A percentile compares a stretch with the other conserved stretches of the same genome.
Conservation (phyloP, 257 asterid species). For the Oldenlandia corymbosa region DNA sequence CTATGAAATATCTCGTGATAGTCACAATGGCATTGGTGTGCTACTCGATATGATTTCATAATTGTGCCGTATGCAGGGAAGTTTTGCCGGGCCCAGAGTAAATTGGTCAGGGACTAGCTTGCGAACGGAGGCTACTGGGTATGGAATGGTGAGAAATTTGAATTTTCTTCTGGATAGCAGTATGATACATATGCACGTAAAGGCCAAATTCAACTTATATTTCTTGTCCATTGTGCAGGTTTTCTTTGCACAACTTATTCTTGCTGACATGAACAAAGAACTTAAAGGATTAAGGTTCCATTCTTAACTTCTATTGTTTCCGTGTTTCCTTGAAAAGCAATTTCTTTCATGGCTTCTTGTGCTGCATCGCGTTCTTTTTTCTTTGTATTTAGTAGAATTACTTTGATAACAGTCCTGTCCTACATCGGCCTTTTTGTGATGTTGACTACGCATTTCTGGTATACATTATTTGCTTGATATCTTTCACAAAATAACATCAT, state of each 20-base stretch:
- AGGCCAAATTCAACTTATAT: slow-evolving; percentile 13
- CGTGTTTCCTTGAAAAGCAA: too few relatives aligned
- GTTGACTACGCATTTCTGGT: neutral
- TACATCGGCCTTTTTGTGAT: neutral
- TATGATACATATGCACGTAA: neutral
- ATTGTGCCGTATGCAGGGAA: slow-evolving; percentile 58
- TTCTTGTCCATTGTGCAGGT: slow-evolving; percentile 51
- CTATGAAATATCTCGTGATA: neutral
- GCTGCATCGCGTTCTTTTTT: too few relatives aligned
- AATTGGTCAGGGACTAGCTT: slow-evolving; percentile 98
- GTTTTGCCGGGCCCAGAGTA: slow-evolving; percentile 93
- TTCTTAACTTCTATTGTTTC: slow-evolving; percentile 22
- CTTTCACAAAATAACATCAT: too few relatives aligned
- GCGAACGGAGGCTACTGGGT: slow-evolving; percentile 98
- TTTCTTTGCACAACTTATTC: slow-evolving; percentile 90
- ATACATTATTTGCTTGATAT: neutral
- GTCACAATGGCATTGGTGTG: neutral
- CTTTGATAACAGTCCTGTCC: neutral
- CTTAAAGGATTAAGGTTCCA: slow-evolving; percentile 89
- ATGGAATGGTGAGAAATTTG: slow-evolving; percentile 70
- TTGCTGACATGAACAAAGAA: slow-evolving; percentile 97
- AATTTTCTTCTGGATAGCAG: neutral
- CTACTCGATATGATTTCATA: slow-evolving; percentile 12
- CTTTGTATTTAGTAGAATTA: neutral
- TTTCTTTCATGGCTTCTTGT: too few relatives aligned